Base-by-base conservation (phyloP, 192 early-diverging fungal genomes). In the Radiomyces spectabilis region DNA sequence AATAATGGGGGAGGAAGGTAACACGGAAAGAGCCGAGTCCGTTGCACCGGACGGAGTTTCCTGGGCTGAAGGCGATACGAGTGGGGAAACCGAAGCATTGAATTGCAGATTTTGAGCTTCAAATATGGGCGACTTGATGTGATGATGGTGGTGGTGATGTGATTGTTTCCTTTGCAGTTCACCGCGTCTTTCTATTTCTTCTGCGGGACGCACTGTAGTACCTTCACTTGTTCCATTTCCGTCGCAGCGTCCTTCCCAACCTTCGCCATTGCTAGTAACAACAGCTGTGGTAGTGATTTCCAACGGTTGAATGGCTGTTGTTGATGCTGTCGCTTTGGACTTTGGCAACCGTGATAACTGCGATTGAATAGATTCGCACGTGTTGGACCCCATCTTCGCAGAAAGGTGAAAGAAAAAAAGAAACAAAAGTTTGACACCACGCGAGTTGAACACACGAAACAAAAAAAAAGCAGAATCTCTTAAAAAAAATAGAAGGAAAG, bases 251-350 rank as follows among this genome's bases (percentile, higher is more conserved):
- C n/a, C n/a, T n/a, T n/a, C n/a, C n/a, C n/a, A n/a, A n/a, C n/a
- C n/a, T n/a, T n/a, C 33, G 5, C 33, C 48, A 29, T 45, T 34
- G 22, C 22, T 32, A 5, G 42, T 51, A 1, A 61, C 61, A 5
- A 70, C 49, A 0, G 65, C 57, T 38, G 55, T 68, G 22, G 63
- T 67, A 19, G 63, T 66, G 29, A 70, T 53, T 16, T 70, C 63
- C n/a, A 70, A 22, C 5, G 62, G 53, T 41, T 66, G 57, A n/a
- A 67, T 55, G 29, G 68, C 58, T 13, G 65, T 53, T 7, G 53
- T 58, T 21, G 55, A 50, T 16, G 51, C 44, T 6, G 64, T 55
- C 31, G 64, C 57, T 39, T 66, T 66, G 10, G 63, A 65, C 34
- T 54, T 59, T n/a, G 60, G 47, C 25, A 62, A 24, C 9, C 60